These are phyloP conservation scores for Saccharomyces pastorianus DNA, from an alignment of 1,139 yeast genomes.

Conservation along the genomic window DNA sequence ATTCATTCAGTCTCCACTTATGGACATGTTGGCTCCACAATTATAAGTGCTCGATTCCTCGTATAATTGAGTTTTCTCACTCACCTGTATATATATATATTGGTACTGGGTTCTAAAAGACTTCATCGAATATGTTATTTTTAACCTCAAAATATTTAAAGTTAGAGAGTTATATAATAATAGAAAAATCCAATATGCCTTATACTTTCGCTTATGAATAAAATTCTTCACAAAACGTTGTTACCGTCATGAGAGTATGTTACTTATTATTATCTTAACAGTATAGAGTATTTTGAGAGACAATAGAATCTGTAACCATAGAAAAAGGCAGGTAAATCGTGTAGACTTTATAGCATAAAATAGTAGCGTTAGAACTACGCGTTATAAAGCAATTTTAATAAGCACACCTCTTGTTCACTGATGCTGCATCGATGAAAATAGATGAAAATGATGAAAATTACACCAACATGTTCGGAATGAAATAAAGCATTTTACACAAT, in stretches of 20 bases:
- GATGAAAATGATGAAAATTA: not conserved
- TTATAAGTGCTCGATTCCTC: constrained; percentile 32
- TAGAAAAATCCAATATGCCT: not conserved
- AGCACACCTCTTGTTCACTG: no score
- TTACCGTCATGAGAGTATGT: no score
- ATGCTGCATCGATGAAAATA: no score
- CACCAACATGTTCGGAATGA: not conserved
- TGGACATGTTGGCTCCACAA: constrained; percentile 79
- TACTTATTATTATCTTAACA: no score
- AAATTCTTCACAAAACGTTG: not conserved
- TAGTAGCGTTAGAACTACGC: no score
- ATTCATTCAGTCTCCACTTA: constrained; percentile 66
- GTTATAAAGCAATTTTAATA: no score
- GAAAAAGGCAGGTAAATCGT: no score
- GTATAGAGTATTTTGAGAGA: no score
- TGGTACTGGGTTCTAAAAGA: not conserved
- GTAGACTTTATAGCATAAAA: no score
- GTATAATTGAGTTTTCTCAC: not conserved
- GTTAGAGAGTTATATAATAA: not conserved
- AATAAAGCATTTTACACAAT: constrained; percentile 1
- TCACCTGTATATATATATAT: constrained; percentile 1
- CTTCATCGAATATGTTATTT: not conserved
- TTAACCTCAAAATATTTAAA: not conserved
- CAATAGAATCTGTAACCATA: no score
- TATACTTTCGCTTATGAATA: not conserved